Percentiles rank a stretch among this genome's conserved stretches.
Conservation (phyloP, 2,329 filamentous ascomycete species). For the Penicillium brevicompactum region DNA sequence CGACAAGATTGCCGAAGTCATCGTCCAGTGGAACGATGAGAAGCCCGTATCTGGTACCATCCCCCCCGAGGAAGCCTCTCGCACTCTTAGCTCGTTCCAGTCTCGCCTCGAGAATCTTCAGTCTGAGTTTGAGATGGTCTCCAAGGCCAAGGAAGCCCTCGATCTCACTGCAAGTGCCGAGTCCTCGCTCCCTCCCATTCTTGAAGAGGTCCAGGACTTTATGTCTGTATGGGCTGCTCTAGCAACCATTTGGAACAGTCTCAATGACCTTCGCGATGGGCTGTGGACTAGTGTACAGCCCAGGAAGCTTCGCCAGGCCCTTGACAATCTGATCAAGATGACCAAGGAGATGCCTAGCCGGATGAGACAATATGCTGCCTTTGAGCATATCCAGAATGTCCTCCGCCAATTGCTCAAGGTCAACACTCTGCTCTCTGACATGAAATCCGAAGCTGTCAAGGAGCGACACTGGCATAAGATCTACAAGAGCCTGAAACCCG, state of each 20-base stretch:
- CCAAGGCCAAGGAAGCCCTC: slow-evolving; percentile 94
- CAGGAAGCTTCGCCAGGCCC: slow-evolving; percentile 82
- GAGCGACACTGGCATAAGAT: slow-evolving; percentile 98
- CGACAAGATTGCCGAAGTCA: slow-evolving; percentile 84
- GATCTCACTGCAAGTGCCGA: slow-evolving; percentile 81
- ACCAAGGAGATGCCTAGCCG: slow-evolving; percentile 99
- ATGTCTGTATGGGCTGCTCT: slow-evolving; percentile 97
- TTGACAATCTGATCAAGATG: slow-evolving; percentile 93
- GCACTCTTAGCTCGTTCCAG: slow-evolving; percentile 80
- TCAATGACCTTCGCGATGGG: slow-evolving; percentile 89
- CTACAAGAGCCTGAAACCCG: slow-evolving; percentile 91
- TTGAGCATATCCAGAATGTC: slow-evolving; percentile 94
- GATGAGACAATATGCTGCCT: slow-evolving; percentile 99
- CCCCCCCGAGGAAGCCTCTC: slow-evolving; percentile 82
- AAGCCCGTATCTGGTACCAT: slow-evolving; percentile 96
- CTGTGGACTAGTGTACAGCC: slow-evolving; percentile 96
- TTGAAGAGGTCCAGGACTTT: slow-evolving; percentile 98
- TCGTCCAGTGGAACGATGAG: slow-evolving; percentile 88
- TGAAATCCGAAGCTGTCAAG: slow-evolving; percentile 94
- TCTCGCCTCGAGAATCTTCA: slow-evolving; percentile 80
- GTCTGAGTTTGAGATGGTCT: slow-evolving; percentile 88
- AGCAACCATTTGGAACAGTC: slow-evolving; percentile 92
- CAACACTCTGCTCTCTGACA: slow-evolving; percentile 80
- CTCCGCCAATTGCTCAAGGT: slow-evolving; percentile 88
- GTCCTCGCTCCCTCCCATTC: slow-evolving; percentile 76